Base-by-base conservation (phyloP, 108 stramenopile genomes). In the Cyclotella sp. region DNA sequence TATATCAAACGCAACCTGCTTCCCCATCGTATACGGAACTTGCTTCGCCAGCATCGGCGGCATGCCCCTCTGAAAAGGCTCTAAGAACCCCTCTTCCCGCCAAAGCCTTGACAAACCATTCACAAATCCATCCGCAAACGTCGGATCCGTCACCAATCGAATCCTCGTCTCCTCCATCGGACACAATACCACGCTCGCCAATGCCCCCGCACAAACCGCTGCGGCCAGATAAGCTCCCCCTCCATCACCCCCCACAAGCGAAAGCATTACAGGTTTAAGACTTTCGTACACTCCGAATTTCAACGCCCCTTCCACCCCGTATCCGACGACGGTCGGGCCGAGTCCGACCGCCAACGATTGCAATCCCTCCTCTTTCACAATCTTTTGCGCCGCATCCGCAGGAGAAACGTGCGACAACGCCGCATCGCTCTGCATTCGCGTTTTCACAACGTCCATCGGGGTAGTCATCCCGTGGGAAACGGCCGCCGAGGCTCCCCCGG, bases 11-110 rank as follows among this genome's bases (percentile, higher is more conserved):
- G 91, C 87, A 5, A 93, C 93, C 73, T 96, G 94, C 63, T 97
- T 95, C 26, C 93, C 91, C 52, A 93, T 84, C 24, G 97, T 97
- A 78, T 97, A 97, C 1, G 97, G 97, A 3, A 96, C 87, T 83
- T 97, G 97, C 72, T 97, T 97, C 44, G 77, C 76, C 27, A 96
- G 70, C 87, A 95, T 93, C 27, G 91, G 88, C 21, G 78, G 43
- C 22, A 79, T 40, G 6, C 83, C 83, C 43, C 65, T 80, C 26
- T 51, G 34, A 60, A 82, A 84, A 0, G 73, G 73, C 14, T 66
- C 15, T 21, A 69, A 64, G 8, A 74, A n/a, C 19, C 78, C 78
- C 22, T 79, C 73, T 45, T 79, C 66, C 39, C 59, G 57, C 29
- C 79, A 26, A 16, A 79, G 15, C 43, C 30, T 68, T 22, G 66